Conservation (phyloP, 2,329 filamentous ascomycete genomes). For the Calycina marina region DNA sequence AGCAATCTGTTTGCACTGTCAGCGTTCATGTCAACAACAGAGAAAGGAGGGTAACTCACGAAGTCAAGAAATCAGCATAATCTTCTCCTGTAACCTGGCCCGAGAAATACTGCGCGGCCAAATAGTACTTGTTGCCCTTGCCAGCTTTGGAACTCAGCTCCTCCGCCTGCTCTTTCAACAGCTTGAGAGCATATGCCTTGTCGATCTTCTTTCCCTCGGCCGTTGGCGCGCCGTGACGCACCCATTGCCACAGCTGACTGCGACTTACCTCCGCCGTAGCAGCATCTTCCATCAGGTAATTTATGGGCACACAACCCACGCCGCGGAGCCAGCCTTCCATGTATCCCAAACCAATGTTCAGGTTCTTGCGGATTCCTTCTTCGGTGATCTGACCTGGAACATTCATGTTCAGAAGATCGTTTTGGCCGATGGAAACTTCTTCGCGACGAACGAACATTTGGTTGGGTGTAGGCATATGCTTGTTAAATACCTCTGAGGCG, state of each 20-base stretch:
- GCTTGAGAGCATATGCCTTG: conserved; percentile 75
- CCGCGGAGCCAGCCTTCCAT: conserved; percentile 98
- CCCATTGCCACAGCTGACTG: conserved; percentile 95
- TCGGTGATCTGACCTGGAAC: conserved; percentile 86
- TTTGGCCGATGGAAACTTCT: conserved; percentile 72
- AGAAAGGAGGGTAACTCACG: conserved; percentile 38
- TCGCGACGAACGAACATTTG: conserved; percentile 85
- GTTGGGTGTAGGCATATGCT: conserved; percentile 97
- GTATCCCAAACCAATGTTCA: conserved; percentile 91
- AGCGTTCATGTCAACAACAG: background rate
- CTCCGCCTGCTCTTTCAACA: conserved; percentile 76
- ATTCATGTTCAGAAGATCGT: conserved; percentile 96
- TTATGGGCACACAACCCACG: conserved; percentile 91
- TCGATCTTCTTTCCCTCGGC: conserved; percentile 84
- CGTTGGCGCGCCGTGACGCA: conserved; percentile 57
- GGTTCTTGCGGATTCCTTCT: conserved; percentile 90
- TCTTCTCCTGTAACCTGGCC: conserved; percentile 92
- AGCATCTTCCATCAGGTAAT: conserved; percentile 96
- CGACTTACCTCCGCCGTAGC: conserved; percentile 93
- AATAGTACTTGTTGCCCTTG: conserved; percentile 80
- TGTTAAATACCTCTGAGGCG: conserved; percentile 88
- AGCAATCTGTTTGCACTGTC: conserved; percentile 42
- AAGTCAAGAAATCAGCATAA: conserved; percentile 90
- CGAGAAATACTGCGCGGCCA: conserved; percentile 87
- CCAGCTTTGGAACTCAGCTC: conserved; percentile 59